These are phyloP conservation scores for Phyllostachys edulis DNA, from an alignment of 176 grass and related monocot species.

Conservation along the genomic window DNA sequence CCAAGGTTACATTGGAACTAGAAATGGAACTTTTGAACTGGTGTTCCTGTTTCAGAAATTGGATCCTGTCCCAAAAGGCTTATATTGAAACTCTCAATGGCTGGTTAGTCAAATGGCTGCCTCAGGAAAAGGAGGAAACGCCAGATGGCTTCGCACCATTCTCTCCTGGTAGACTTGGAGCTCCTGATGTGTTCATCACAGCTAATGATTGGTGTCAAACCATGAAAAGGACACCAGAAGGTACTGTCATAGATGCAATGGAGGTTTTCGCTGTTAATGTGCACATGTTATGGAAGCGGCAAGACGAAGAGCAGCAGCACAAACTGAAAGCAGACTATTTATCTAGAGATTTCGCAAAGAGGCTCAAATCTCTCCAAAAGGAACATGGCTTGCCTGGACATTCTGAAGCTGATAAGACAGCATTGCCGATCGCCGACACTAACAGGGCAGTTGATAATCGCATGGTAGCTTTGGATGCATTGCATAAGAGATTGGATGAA, in stretches of 20 bases:
- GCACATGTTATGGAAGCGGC: conserved; percentile 60
- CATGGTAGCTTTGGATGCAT: conserved; percentile 59
- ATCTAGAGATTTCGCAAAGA: conserved; percentile 67
- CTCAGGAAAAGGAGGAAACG: conserved; percentile 74
- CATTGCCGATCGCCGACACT: conserved; percentile 2
- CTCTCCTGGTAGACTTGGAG: conserved; percentile 69
- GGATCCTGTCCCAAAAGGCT: conserved; percentile 64
- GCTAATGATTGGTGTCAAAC: conserved; percentile 75
- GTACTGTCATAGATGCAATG: conserved; percentile 54
- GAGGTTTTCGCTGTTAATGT: conserved; percentile 61
- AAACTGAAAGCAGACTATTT: conserved; percentile 63
- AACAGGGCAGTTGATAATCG: conserved; percentile 42
- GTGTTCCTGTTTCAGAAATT: conserved; percentile 79
- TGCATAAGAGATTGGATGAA: conserved; percentile 67
- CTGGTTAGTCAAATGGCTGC: conserved; percentile 90
- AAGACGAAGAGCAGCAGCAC: conserved; percentile 61
- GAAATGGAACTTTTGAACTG: conserved; percentile 86
- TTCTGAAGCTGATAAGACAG: conserved; percentile 23
- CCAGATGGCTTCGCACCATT: conserved; percentile 51
- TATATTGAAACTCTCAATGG: conserved; percentile 76
- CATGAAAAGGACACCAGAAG: conserved; percentile 61
- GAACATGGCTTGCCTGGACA: conserved; percentile 41
- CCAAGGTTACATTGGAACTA: conserved; percentile 63
- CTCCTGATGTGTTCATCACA: conserved; percentile 67
- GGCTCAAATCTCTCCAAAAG: conserved; percentile 49